These are phyloP conservation scores for Paramecium sonneborni DNA, from an alignment of 73 alveolate species.

Conservation along the genomic window DNA sequence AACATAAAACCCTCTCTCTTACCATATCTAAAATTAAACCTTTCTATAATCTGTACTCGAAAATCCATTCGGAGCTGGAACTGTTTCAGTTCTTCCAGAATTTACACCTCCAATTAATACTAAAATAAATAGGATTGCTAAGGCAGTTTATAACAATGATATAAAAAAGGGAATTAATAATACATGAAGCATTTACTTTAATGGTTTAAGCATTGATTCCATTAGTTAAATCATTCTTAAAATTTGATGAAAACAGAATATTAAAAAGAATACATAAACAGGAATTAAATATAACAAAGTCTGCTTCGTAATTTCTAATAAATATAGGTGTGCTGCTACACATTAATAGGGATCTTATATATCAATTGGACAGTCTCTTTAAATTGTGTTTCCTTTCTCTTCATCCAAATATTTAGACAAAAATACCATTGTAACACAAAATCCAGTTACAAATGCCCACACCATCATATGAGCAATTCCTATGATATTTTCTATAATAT, in stretches of 20 bases:
- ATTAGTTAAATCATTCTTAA: constrained; percentile 6
- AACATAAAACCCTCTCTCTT: constrained; percentile 24
- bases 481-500: not conserved
- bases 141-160: not conserved
- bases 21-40: not conserved
- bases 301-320: not conserved
- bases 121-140: not conserved
- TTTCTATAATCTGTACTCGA: not conserved
- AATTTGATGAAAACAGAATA: constrained; percentile 10
- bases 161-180: not conserved
- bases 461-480: constrained; percentile 49
- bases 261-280: not conserved
- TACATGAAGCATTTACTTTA: not conserved
- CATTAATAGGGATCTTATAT: constrained; percentile 11
- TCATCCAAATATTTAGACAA: not conserved
- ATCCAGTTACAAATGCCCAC: constrained; percentile 34
- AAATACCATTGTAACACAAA: constrained; percentile 11
- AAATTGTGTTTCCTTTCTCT: not conserved
- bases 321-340: not conserved
- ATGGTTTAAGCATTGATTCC: constrained; percentile 28
- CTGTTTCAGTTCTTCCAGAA: not conserved
- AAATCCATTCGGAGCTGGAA: constrained; percentile 31
- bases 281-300: constrained; percentile 10
- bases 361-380: not conserved
- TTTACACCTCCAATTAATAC: constrained; percentile 23